Evolutionary conservation across 2,329 filamentous ascomycete genomes (phyloP).

Genomic region (Penicillium sp.): DNA sequence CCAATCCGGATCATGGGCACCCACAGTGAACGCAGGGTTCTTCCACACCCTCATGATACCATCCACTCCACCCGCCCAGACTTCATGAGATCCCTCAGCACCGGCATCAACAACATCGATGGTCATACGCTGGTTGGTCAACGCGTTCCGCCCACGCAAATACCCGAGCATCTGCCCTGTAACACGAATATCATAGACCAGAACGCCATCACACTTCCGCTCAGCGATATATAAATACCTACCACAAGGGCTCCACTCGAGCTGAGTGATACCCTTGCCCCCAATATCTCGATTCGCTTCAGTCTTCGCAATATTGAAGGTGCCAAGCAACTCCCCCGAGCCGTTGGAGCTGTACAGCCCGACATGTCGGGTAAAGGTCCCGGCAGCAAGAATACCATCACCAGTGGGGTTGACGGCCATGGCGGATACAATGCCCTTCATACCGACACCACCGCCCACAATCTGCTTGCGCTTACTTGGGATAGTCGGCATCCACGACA

Average conservation of each 20-base stretch:
- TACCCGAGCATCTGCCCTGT: slow-evolving; percentile 51
- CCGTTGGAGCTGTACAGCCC: slow-evolving; percentile 55
- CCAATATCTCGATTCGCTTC: slow-evolving; percentile 39
- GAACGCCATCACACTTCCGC: slow-evolving; percentile 53
- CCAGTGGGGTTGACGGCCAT: slow-evolving; percentile 45
- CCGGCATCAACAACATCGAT: slow-evolving; percentile 49
- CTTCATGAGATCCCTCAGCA: slow-evolving; percentile 45
- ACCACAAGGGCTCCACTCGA: slow-evolving; percentile 58
- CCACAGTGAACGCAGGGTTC: slow-evolving; percentile 43
- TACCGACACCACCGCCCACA: slow-evolving; percentile 48
- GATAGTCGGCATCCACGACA: slow-evolving; percentile 47
- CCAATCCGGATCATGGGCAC: slow-evolving; percentile 42
- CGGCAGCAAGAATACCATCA: slow-evolving; percentile 55
- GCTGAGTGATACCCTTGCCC: slow-evolving; percentile 55
- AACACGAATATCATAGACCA: slow-evolving; percentile 60
- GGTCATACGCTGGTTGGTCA: slow-evolving; percentile 56
- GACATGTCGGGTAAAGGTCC: slow-evolving; percentile 56
- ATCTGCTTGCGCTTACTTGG: slow-evolving; percentile 49
- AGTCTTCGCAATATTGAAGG: slow-evolving; percentile 49
- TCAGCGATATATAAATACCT: slow-evolving; percentile 60
- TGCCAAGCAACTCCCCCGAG: slow-evolving; percentile 49
- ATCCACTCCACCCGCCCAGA: slow-evolving; percentile 61
- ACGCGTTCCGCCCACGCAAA: slow-evolving; percentile 45
- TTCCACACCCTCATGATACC: slow-evolving; percentile 54
- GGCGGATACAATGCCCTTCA: slow-evolving; percentile 57